Conservation (phyloP, 768 basidiomycete species). For the Tulasnella sp. region DNA sequence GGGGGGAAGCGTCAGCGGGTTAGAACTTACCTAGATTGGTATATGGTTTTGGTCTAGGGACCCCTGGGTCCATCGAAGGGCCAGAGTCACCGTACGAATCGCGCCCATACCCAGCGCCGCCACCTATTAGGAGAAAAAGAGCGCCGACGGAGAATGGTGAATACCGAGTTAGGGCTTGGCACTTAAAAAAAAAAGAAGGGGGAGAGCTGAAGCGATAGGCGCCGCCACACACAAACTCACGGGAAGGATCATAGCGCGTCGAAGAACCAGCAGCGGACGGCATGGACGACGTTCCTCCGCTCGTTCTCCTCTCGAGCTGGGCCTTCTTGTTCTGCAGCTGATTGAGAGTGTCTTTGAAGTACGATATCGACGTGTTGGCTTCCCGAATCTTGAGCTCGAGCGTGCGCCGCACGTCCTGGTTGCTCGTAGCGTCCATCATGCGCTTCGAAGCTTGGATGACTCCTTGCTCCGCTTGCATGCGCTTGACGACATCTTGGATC, state of each 20-base stretch:
- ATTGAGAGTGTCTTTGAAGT: slow-evolving; percentile 81
- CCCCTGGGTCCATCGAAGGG: slow-evolving; percentile 34
- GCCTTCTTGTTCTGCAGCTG: slow-evolving; percentile 75
- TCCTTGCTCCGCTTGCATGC: slow-evolving; percentile 90
- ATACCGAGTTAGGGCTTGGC: background rate
- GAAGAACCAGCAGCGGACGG: slow-evolving; percentile 12
- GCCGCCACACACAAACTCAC: background rate
- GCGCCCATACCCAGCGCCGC: background rate
- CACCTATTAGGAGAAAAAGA: background rate
- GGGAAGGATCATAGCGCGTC: slow-evolving; percentile 3
- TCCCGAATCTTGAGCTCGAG: slow-evolving; percentile 85
- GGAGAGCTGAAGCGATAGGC: background rate
- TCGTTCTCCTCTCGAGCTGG: slow-evolving; percentile 22
- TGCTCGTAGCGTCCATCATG: slow-evolving; percentile 75
- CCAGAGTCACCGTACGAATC: slow-evolving; percentile 11
- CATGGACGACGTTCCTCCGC: background rate
- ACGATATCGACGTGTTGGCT: slow-evolving; percentile 74
- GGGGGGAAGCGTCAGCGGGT: background rate
- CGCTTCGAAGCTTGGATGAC: slow-evolving; percentile 80
- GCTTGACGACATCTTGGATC: slow-evolving; percentile 84
- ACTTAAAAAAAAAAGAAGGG: too few relatives aligned
- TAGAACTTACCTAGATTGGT: slow-evolving; percentile 54
- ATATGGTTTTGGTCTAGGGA: slow-evolving; percentile 60
- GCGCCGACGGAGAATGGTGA: background rate
- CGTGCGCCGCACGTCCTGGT: slow-evolving; percentile 77